phyloP scores from a whole-genome alignment of 2,329 filamentous ascomycete species.

The Polychaeton citri region DNA sequence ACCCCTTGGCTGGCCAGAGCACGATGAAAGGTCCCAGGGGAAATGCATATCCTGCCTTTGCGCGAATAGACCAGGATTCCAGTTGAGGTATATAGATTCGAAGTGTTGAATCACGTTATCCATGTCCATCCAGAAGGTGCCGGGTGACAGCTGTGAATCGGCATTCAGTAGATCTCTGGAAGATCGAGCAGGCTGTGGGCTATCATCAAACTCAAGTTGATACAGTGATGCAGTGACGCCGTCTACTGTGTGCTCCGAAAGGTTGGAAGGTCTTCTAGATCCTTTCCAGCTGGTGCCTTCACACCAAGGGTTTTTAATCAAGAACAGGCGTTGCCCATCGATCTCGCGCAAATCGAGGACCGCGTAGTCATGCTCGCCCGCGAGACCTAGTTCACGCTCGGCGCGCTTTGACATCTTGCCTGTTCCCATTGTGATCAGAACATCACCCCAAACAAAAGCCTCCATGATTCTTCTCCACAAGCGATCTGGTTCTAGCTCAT shows the following conservation, averaged over 20 bases:
- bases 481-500: constrained; percentile 61
- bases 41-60: constrained; percentile 84
- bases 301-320: constrained; percentile 95
- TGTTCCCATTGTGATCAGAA: constrained; percentile 81
- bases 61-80: constrained; percentile 77
- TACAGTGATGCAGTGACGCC: constrained; percentile 1
- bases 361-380: constrained; percentile 87
- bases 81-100: constrained; percentile 92
- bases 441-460: constrained; percentile 63
- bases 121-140: constrained; percentile 88
- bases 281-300: constrained; percentile 65
- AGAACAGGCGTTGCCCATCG: constrained; percentile 50
- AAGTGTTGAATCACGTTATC: constrained; percentile 84
- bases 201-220: constrained; percentile 12
- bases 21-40: constrained; percentile 53
- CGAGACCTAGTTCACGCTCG: constrained; percentile 67
- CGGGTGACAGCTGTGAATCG: constrained; percentile 37
- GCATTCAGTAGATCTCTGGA: constrained; percentile 23
- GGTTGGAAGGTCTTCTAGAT: constrained; percentile 16
- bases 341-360: constrained; percentile 64
- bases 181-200: constrained; percentile 15
- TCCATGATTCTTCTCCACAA: constrained; percentile 68
- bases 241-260: neutral
- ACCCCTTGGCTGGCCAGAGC: constrained; percentile 24
- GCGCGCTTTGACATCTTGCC: constrained; percentile 65